phyloP scores from a whole-genome alignment of 495 filamentous ascomycete species.

The Staphylotrichum longicolle region DNA sequence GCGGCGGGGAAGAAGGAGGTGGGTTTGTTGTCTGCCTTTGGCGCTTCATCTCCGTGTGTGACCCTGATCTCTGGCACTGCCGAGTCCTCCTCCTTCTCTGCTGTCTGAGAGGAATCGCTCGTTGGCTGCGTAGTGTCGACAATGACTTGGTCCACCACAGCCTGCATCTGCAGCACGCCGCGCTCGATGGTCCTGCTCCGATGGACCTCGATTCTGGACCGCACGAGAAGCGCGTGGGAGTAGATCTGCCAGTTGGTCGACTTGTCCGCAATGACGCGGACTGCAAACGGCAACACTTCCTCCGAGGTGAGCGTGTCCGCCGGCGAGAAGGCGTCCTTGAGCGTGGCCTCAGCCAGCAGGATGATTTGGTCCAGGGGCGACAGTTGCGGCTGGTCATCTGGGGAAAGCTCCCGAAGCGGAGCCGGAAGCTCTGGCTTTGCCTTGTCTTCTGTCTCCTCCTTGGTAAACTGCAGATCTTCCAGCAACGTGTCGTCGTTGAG shows the following conservation, averaged over 20 bases:
- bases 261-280: slow-evolving; percentile 80
- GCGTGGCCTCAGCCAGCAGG: slow-evolving; percentile 77
- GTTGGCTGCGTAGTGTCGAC: slow-evolving; percentile 67
- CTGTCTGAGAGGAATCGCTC: slow-evolving; percentile 16
- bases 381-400: slow-evolving; percentile 78
- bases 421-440: slow-evolving; percentile 55
- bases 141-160: slow-evolving; percentile 92
- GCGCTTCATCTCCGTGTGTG: slow-evolving; percentile 26
- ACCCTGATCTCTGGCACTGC: slow-evolving; percentile 44
- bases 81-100: slow-evolving; percentile 18
- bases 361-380: slow-evolving; percentile 80
- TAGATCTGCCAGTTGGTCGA: slow-evolving; percentile 98
- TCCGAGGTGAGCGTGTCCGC: slow-evolving; percentile 83
- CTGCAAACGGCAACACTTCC: slow-evolving; percentile 87
- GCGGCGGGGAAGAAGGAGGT: slow-evolving; percentile 82
- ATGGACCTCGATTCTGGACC: slow-evolving; percentile 85
- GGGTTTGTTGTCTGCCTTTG: slow-evolving; percentile 32
- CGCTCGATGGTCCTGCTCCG: slow-evolving; percentile 81
- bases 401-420: slow-evolving; percentile 60
- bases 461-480: slow-evolving; percentile 77
- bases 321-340: slow-evolving; percentile 81
- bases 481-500: slow-evolving; percentile 92
- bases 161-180: slow-evolving; percentile 89
- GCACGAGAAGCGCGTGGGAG: slow-evolving; percentile 83
- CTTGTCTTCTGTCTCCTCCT: slow-evolving; percentile 39